phyloP scores from a whole-genome alignment of 2,329 filamentous ascomycete genomes.

The Colletotrichum paranaense region DNA sequence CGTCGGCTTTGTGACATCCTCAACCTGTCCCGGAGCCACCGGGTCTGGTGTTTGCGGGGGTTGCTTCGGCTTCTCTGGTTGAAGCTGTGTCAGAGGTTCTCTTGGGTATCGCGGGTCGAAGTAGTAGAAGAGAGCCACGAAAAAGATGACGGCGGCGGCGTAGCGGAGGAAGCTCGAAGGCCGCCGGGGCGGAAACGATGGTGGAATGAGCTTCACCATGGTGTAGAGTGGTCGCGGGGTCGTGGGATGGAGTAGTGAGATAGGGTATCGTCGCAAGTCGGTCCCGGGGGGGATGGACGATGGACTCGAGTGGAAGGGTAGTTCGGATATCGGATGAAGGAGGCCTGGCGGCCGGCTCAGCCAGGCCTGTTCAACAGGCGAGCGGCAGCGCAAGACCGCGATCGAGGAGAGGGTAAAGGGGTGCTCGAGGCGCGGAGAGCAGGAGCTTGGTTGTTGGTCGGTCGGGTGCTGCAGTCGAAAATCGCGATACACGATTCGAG shows the following conservation, averaged over 20 bases:
- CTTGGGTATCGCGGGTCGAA: slow-evolving; percentile 32
- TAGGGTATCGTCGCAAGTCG: neutral
- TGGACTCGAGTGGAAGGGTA: neutral
- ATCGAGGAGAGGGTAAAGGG: no score
- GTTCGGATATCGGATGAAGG: neutral
- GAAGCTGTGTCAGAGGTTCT: slow-evolving; percentile 13
- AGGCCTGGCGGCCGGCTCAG: slow-evolving; percentile 32
- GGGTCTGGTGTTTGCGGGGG: slow-evolving; percentile 33
- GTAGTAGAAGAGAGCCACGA: slow-evolving; percentile 51
- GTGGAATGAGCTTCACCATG: slow-evolving; percentile 47
- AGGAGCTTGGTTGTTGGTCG: neutral
- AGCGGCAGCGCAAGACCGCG: neutral
- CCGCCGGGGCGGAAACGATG: slow-evolving; percentile 55
- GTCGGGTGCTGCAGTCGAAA: neutral
- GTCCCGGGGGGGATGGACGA: neutral
- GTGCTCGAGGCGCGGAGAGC: neutral
- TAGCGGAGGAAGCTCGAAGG: slow-evolving; percentile 66
- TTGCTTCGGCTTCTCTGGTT: slow-evolving; percentile 26
- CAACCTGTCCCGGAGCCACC: slow-evolving; percentile 21
- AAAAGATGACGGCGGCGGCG: slow-evolving; percentile 72
- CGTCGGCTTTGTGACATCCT: slow-evolving; percentile 27
- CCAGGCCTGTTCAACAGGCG: slow-evolving; percentile 26
- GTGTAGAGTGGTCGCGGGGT: neutral
- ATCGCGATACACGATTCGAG: neutral
- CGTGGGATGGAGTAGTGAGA: neutral